Conservation (phyloP, 345 rosid species). For the Gossypium arboreum region DNA sequence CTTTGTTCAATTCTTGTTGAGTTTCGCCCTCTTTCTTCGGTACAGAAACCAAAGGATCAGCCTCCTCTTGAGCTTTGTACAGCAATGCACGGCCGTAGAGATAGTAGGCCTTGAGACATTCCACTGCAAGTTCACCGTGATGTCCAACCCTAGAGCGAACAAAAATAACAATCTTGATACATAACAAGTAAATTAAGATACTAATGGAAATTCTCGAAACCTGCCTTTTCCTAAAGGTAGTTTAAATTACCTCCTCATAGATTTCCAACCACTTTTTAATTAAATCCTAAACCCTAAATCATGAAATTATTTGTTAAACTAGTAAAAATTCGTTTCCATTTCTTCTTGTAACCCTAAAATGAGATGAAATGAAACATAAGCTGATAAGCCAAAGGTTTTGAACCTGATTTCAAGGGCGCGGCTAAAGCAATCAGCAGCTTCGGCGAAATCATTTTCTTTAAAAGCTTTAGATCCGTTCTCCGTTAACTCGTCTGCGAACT, state of each 20-base stretch:
- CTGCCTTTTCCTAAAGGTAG: neutral
- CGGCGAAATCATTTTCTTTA: conserved; percentile 56
- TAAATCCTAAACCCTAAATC: neutral
- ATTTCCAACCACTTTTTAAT: neutral
- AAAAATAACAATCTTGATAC: neutral
- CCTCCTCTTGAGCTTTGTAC: conserved; percentile 90
- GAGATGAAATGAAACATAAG: conserved; percentile 3
- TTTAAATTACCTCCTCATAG: neutral
- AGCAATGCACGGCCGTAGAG: conserved; percentile 78
- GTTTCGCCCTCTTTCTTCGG: conserved; percentile 63
- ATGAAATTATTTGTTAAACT: neutral
- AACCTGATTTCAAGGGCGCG: conserved; percentile 95
- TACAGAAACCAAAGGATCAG: conserved; percentile 79
- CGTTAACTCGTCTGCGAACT: conserved; percentile 57
- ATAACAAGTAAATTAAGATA: neutral
- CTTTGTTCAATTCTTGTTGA: conserved; percentile 38
- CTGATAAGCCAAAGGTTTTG: neutral
- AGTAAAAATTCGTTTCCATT: neutral
- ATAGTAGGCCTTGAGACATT: conserved; percentile 73
- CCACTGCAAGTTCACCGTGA: conserved; percentile 71
- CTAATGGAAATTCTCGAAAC: neutral
- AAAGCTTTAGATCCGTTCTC: conserved; percentile 60
- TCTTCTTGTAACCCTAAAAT: neutral
- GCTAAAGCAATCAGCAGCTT: conserved; percentile 92
- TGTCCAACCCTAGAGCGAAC: conserved; percentile 50